Evolutionary conservation across 192 early-diverging fungal species (phyloP), one percentile per base, ranked within the genome.

Genomic region (Martensiomyces pterosporus): DNA sequence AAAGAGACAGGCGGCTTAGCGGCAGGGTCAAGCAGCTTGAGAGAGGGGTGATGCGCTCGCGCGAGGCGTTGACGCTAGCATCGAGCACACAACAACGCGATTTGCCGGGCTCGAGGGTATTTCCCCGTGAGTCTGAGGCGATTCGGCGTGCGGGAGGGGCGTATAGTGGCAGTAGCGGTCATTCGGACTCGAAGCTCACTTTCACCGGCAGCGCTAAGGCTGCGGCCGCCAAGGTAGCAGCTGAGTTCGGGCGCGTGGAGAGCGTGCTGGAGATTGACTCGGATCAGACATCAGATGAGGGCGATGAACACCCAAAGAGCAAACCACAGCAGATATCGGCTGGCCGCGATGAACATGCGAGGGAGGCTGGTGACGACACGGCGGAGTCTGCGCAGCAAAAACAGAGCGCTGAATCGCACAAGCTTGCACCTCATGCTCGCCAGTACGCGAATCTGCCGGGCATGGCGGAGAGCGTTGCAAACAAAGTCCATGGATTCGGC

Each of bases 281-380:
- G 9, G 63, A 54, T 7, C 36, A 58, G n/a, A 58, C 50, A 40
- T 57, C 50, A 2, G 55, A 49, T 10, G 55, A 58, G 2, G 63
- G n/a, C n/a, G n/a, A n/a, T n/a, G n/a, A n/a, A n/a, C n/a, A n/a
- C n/a, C n/a, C n/a, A n/a, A n/a, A n/a, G n/a, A n/a, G n/a, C n/a
- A n/a, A n/a, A n/a, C n/a, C n/a, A n/a, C n/a, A n/a, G n/a, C n/a
- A n/a, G n/a, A n/a, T n/a, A n/a, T n/a, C n/a, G n/a, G n/a, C n/a
- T n/a, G 57, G 43, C 7, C 39, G 37, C 8, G 37, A 35, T n/a
- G n/a, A 22, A 12, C n/a, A n/a, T n/a, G n/a, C n/a, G n/a, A n/a
- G n/a, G n/a, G n/a, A n/a, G n/a, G n/a, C n/a, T n/a, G n/a, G n/a
- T n/a, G n/a, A n/a, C n/a, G n/a, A n/a, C n/a, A n/a, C n/a, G n/a